A percentile compares a stretch with the other conserved stretches of the same genome.
phyloP scores from a whole-genome alignment of 805 yeast genomes.

The Ogataea minuta region DNA sequence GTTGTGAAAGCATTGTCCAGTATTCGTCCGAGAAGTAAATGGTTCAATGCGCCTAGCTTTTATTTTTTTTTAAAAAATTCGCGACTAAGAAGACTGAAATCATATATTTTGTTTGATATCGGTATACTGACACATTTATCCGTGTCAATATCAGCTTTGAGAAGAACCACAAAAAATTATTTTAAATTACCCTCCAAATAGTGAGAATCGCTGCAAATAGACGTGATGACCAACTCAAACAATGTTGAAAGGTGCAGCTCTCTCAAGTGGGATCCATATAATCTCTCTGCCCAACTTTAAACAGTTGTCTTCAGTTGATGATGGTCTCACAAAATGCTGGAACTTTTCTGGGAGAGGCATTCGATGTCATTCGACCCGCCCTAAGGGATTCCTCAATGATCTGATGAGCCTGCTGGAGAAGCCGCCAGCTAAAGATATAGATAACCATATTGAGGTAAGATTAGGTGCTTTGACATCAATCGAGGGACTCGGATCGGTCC shows the following conservation, averaged over 20 bases:
- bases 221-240: not conserved
- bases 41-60: too few relatives aligned
- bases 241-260: not conserved
- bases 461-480: not conserved
- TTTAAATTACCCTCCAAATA: not conserved
- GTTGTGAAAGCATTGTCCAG: too few relatives aligned
- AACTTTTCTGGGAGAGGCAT: not conserved
- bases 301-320: too few relatives aligned
- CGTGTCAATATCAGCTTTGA: not conserved
- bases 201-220: too few relatives aligned
- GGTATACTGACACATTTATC: not conserved
- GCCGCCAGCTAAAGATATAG: constrained; percentile 1
- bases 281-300: too few relatives aligned
- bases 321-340: too few relatives aligned
- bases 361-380: not conserved
- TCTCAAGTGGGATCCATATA: not conserved
- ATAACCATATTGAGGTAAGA: not conserved
- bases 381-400: not conserved
- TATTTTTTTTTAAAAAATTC: too few relatives aligned
- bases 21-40: too few relatives aligned
- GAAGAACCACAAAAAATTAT: not conserved
- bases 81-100: too few relatives aligned
- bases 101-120: too few relatives aligned
- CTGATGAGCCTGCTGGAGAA: constrained; percentile 5
- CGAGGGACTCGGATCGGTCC: not conserved